Conservation (phyloP, 345 rosid genomes). For the Passiflora organensis region DNA sequence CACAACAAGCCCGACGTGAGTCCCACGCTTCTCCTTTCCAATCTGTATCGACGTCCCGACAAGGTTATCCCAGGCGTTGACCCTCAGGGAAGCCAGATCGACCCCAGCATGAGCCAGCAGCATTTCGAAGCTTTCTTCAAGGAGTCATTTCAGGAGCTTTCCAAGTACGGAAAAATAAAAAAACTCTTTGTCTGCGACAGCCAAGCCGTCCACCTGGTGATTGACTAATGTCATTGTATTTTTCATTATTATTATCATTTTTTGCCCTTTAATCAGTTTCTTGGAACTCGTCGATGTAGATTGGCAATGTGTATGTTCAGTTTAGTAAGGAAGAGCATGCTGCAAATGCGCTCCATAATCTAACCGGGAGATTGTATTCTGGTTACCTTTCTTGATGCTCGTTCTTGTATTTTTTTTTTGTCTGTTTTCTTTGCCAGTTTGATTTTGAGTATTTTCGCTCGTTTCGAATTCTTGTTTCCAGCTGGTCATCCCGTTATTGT, state of each 20-base stretch:
- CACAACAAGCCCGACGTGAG: conserved; percentile 79
- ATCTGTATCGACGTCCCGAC: conserved; percentile 84
- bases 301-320: conserved; percentile 83
- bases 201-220: conserved; percentile 80
- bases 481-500: conserved; percentile 73
- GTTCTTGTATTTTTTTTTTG: no score
- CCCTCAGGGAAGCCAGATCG: conserved; percentile 57
- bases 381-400: conserved; percentile 7
- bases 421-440: no score
- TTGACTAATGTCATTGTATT: no score
- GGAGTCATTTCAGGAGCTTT: conserved; percentile 85
- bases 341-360: conserved; percentile 64
- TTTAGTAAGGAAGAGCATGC: conserved; percentile 93
- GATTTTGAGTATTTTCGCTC: no score
- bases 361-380: conserved; percentile 76
- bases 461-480: no score
- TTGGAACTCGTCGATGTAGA: no score
- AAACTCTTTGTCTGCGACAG: conserved; percentile 81
- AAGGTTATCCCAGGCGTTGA: conserved; percentile 86
- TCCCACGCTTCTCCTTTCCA: conserved; percentile 70
- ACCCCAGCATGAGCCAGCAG: conserved; percentile 65
- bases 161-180: conserved; percentile 84
- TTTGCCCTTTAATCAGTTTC: no score
- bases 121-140: conserved; percentile 82
- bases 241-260: no score